These are phyloP conservation scores for Ustilago crameri DNA, from an alignment of 1,284 basidiomycete genomes.

Conservation along the genomic window DNA sequence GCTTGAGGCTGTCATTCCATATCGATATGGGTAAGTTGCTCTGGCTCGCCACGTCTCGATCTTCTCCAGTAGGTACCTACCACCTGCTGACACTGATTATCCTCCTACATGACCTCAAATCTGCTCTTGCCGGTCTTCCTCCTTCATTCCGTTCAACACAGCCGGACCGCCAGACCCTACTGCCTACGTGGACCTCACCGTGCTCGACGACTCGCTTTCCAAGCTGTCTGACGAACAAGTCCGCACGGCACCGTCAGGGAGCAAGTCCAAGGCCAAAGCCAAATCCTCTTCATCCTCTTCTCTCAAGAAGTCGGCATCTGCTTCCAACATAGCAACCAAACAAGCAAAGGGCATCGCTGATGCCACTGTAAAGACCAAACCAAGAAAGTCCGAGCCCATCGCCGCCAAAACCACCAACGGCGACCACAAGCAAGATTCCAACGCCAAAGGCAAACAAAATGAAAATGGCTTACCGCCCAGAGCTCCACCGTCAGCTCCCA, in stretches of 20 bases:
- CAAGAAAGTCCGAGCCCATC: slow-evolving; percentile 29
- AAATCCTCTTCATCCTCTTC: slow-evolving; percentile 4
- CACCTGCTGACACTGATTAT: not conserved
- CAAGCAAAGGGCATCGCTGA: slow-evolving; percentile 12
- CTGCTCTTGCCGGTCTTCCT: not conserved
- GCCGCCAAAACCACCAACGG: slow-evolving; percentile 1
- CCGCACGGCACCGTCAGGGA: not conserved
- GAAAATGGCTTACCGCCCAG: slow-evolving; percentile 1
- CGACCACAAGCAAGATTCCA: not conserved
- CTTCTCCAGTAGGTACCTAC: not conserved
- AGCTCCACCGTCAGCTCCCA: slow-evolving; percentile 16
- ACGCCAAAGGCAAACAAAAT: slow-evolving; percentile 18
- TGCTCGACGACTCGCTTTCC: slow-evolving; percentile 34
- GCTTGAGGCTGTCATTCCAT: not conserved
- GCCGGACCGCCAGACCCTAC: slow-evolving; percentile 7
- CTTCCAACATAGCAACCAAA: slow-evolving; percentile 13
- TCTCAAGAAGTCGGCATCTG: slow-evolving; percentile 21
- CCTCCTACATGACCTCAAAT: too few relatives aligned
- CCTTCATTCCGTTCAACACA: slow-evolving; percentile 3
- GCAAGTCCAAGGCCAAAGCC: slow-evolving; percentile 4
- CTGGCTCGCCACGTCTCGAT: not conserved
- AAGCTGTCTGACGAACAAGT: slow-evolving; percentile 32
- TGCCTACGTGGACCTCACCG: slow-evolving; percentile 29
- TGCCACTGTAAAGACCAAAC: slow-evolving; percentile 13
- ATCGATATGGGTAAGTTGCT: not conserved